A percentile compares a stretch with the other conserved stretches of the same genome.
phyloP scores from a whole-genome alignment of 169 alveolate genomes.

The Babesia divergens region DNA sequence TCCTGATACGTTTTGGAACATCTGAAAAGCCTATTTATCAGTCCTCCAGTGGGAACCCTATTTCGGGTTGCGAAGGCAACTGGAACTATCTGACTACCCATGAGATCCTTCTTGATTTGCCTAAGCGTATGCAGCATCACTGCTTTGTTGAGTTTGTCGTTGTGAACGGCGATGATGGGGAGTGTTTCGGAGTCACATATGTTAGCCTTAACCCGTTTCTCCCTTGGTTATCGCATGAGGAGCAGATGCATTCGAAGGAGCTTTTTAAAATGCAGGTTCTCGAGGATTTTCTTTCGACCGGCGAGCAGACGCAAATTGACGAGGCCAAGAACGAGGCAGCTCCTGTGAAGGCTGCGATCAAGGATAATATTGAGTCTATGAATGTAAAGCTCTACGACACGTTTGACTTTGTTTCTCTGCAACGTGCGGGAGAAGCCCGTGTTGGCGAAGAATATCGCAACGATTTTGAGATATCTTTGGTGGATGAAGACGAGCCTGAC shows the following conservation, averaged over 20 bases:
- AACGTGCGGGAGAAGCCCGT: slow-evolving; percentile 34
- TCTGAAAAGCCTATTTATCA: slow-evolving; percentile 66
- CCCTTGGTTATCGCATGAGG: slow-evolving; percentile 80
- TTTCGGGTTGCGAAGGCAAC: slow-evolving; percentile 68
- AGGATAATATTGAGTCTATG: slow-evolving; percentile 40
- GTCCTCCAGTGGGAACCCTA: slow-evolving; percentile 34
- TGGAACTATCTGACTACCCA: slow-evolving; percentile 70
- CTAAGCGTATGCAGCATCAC: slow-evolving; percentile 85
- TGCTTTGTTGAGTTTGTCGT: slow-evolving; percentile 73
- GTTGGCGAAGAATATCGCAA: slow-evolving; percentile 31
- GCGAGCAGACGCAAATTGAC: slow-evolving; percentile 61
- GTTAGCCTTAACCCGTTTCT: slow-evolving; percentile 75
- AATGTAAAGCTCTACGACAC: slow-evolving; percentile 37
- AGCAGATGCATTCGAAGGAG: slow-evolving; percentile 68
- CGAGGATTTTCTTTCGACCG: slow-evolving; percentile 76
- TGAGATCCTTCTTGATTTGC: slow-evolving; percentile 69
- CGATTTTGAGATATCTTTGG: slow-evolving; percentile 36
- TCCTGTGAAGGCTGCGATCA: not conserved
- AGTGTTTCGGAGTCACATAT: slow-evolving; percentile 75
- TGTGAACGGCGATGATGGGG: slow-evolving; percentile 46
- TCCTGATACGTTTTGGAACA: slow-evolving; percentile 77
- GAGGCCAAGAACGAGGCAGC: slow-evolving; percentile 22
- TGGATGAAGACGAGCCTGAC: slow-evolving; percentile 69
- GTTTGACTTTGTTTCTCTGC: slow-evolving; percentile 53
- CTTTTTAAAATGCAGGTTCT: slow-evolving; percentile 71